A percentile compares a stretch with the other conserved stretches of the same genome.
phyloP scores from a whole-genome alignment of 257 asterid genomes.

The Salvia rosmarinus region DNA sequence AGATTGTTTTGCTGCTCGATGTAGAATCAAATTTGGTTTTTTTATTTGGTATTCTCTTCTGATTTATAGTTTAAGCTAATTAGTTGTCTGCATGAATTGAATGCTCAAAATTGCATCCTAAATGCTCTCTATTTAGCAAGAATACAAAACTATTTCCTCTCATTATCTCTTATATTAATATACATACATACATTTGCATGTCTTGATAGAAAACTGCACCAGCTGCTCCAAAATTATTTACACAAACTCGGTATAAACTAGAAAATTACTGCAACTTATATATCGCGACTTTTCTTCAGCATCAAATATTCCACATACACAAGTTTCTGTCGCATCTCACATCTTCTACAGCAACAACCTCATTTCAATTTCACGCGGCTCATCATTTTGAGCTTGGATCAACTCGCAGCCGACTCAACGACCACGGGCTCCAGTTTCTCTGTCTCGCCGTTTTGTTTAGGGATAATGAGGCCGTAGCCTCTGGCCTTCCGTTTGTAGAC shows the following conservation, averaged over 20 bases:
- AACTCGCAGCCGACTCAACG: slow-evolving; percentile 43
- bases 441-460: slow-evolving; percentile 59
- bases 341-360: background rate
- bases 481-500: slow-evolving; percentile 77
- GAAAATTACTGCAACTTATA: background rate
- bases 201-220: background rate
- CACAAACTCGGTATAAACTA: background rate
- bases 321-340: background rate
- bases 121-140: too few species aligned
- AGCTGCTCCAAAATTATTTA: slow-evolving; percentile 8
- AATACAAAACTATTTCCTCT: too few species aligned
- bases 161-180: too few species aligned
- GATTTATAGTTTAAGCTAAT: too few species aligned
- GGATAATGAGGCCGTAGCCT: slow-evolving; percentile 85
- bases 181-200: too few species aligned
- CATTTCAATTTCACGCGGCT: slow-evolving; percentile 2
- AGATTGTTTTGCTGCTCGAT: background rate
- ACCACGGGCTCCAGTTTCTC: slow-evolving; percentile 55
- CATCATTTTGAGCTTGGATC: background rate
- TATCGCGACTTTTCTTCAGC: background rate
- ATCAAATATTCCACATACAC: slow-evolving; percentile 5
- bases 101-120: too few species aligned
- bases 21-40: background rate
- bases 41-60: background rate
- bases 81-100: too few species aligned